Evolutionary conservation across 805 yeast species (phyloP).

Genomic region (Maudiozyma turicensis): DNA sequence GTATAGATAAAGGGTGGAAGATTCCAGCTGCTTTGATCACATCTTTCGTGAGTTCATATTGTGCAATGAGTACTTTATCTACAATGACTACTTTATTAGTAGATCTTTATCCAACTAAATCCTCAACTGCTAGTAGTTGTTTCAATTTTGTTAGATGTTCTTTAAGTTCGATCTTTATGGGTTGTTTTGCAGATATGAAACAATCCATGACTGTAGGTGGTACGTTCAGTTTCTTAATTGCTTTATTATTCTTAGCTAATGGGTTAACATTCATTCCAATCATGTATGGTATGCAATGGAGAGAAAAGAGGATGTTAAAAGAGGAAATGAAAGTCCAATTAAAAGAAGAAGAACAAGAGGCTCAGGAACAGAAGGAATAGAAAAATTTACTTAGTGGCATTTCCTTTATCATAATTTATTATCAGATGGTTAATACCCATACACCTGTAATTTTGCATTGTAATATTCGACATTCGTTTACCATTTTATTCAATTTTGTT

Average conservation of each 20-base stretch:
- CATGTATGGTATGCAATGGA: slow-evolving; percentile 32
- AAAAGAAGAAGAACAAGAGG: neutral
- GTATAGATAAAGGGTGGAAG: slow-evolving; percentile 40
- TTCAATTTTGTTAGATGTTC: slow-evolving; percentile 65
- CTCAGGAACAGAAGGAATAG: neutral
- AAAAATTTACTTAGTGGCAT: neutral
- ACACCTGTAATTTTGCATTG: too few species aligned
- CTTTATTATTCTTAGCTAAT: slow-evolving; percentile 31
- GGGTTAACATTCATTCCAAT: slow-evolving; percentile 27
- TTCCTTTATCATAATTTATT: too few species aligned
- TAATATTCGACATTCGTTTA: too few species aligned
- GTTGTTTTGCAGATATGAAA: slow-evolving; percentile 56
- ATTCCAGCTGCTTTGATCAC: slow-evolving; percentile 49
- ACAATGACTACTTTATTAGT: slow-evolving; percentile 56
- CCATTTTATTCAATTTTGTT: neutral
- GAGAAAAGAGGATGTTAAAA: slow-evolving; percentile 15
- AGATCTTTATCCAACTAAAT: slow-evolving; percentile 58
- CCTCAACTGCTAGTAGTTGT: slow-evolving; percentile 66
- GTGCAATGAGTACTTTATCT: slow-evolving; percentile 47
- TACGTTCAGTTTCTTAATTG: slow-evolving; percentile 59
- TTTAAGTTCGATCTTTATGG: slow-evolving; percentile 58
- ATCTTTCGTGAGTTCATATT: slow-evolving; percentile 46
- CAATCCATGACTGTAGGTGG: slow-evolving; percentile 58
- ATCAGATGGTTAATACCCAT: too few species aligned
- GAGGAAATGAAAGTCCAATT: slow-evolving; percentile 9